Evolutionary conservation across 2,329 filamentous ascomycete species (phyloP), one percentile per base, ranked within the genome.

Genomic region (Clarireedia monteithiana): DNA sequence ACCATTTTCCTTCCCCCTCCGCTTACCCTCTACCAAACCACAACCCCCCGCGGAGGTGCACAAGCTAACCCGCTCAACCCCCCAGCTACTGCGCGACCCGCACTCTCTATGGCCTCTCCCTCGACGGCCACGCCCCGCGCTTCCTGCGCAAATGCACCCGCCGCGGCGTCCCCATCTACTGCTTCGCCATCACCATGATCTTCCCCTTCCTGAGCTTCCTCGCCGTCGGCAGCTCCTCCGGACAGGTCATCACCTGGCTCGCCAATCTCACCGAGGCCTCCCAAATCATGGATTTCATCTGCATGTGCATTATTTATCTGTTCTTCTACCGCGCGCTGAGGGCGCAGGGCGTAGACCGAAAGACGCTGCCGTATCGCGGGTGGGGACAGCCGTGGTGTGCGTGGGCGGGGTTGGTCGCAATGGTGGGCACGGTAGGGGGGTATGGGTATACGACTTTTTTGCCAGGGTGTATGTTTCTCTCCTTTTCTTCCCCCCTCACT

Each of bases 381-480:
- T 64, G 58, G 58, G 57, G 55, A 2, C 86, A 90, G 72, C 88
- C 88, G 0, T 91, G 83, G 63, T 77, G 81, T 0, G 86, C 82
- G 0, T 83, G 73, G 59, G 64, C 78, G 48, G 86, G 81, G 0
- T 70, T 89, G 3, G 69, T 73, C 0, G 80, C 80, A 6, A 86
- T 82, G 1, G 80, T 80, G 40, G 69, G 86, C 62, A 90, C 91
- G 81, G 79, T 83, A 0, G 84, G 89, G 60, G 80, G 89, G 0
- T 81, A 85, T 12, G 88, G 88, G 0, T 91, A 90, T 59, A 80
- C 82, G 0, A 85, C 90, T 0, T 91, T 91, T 63, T 68, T 91
- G 39, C 83, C 84, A 0, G 78, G 79, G 2, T 63, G 61, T 60
- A 53, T 55, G 61, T 57, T 26, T 1, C 15, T 4, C 39, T 5